Percentiles rank a stretch among this genome's conserved stretches.
These are phyloP conservation scores for Fusarium citri DNA, from an alignment of 2,329 filamentous ascomycete species.

Conservation along the genomic window DNA sequence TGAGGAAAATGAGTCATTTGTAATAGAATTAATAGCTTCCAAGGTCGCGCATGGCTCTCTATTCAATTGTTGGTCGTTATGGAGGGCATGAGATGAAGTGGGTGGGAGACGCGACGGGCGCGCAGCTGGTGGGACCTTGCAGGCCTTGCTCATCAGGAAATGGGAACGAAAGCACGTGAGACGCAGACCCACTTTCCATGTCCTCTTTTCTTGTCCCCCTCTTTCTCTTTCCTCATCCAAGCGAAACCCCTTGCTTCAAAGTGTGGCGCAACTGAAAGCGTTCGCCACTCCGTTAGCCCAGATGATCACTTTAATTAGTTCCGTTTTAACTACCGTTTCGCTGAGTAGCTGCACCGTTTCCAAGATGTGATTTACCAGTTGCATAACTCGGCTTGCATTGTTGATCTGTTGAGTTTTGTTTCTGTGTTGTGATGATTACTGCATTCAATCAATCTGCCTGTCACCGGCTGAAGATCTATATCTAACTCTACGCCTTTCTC, in stretches of 20 bases:
- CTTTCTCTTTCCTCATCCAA: background rate
- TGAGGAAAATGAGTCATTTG: constrained; percentile 16
- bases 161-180: constrained; percentile 60
- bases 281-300: constrained; percentile 17
- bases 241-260: constrained; percentile 28
- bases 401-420: constrained; percentile 6
- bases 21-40: constrained; percentile 16
- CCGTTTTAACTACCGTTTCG: constrained; percentile 36
- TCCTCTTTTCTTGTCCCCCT: constrained; percentile 33
- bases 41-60: constrained; percentile 46
- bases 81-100: constrained; percentile 56
- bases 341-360: background rate
- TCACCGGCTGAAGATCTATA: background rate
- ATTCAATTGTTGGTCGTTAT: constrained; percentile 33
- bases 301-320: background rate
- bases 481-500: background rate
- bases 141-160: constrained; percentile 50
- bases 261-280: constrained; percentile 21
- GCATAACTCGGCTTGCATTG: background rate
- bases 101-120: constrained; percentile 59
- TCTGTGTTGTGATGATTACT: background rate
- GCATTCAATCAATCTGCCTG: background rate
- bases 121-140: constrained; percentile 52
- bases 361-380: background rate
- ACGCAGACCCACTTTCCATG: constrained; percentile 19